These are phyloP conservation scores for Termitomyces bulborhizus DNA, from an alignment of 768 basidiomycete species.

Conservation along the genomic window DNA sequence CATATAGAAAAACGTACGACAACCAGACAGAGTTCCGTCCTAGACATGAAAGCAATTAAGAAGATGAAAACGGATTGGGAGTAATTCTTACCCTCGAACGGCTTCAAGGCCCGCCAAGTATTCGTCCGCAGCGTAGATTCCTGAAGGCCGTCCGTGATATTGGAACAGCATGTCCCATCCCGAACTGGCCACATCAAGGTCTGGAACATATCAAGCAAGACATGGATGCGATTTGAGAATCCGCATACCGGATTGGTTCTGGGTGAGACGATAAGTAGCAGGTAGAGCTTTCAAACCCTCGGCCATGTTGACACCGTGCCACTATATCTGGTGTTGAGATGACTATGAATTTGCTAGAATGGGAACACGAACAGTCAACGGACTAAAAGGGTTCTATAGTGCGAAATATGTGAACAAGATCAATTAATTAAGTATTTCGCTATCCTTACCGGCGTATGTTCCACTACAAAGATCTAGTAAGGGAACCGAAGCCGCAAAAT, in stretches of 20 bases:
- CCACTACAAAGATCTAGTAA: constrained; percentile 16
- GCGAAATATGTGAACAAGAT: not conserved
- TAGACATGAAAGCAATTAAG: constrained; percentile 11
- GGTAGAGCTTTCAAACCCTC: constrained; percentile 52
- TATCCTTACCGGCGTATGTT: constrained; percentile 21
- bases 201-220: constrained; percentile 16
- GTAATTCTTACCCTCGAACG: constrained; percentile 35
- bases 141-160: constrained; percentile 52
- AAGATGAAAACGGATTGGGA: not conserved
- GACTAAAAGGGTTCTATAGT: constrained; percentile 38
- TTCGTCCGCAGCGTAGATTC: constrained; percentile 52
- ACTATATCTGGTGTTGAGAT: constrained; percentile 22
- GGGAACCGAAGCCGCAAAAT: not conserved
- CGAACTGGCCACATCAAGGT: constrained; percentile 40
- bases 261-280: constrained; percentile 47
- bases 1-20: constrained; percentile 29
- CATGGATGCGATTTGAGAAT: not conserved
- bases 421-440: not conserved
- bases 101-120: constrained; percentile 52
- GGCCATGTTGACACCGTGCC: constrained; percentile 56
- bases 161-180: constrained; percentile 54
- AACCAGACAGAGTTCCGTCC: constrained; percentile 49
- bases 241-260: constrained; percentile 44
- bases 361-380: constrained; percentile 24
- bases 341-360: not conserved